A percentile compares a stretch with the other conserved stretches of the same genome.
Conservation (phyloP, 208 protist species). For the Angomonas deanei region DNA sequence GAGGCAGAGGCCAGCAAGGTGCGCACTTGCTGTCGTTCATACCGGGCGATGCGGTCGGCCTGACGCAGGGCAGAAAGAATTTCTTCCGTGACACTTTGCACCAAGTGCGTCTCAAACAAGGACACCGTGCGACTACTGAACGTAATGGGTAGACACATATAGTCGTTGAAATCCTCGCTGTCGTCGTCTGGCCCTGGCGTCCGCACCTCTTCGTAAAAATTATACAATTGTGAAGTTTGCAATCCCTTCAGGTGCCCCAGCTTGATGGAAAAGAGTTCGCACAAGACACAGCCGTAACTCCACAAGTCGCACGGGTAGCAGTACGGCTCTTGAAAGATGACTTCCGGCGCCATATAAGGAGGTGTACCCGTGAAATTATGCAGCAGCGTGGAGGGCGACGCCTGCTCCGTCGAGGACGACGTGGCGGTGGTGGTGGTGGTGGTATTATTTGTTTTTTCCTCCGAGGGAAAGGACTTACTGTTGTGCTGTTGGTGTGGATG, state of each 20-base stretch:
- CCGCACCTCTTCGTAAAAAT: slow-evolving; percentile 53
- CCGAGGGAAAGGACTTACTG: too few species aligned
- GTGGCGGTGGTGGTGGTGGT: neutral
- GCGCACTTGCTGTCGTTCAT: neutral
- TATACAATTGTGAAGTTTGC: slow-evolving; percentile 55
- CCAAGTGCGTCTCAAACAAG: neutral
- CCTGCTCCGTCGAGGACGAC: neutral
- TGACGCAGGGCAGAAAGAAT: neutral
- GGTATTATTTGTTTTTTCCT: slow-evolving; percentile 1
- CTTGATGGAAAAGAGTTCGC: slow-evolving; percentile 66
- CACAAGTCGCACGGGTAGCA: slow-evolving; percentile 78
- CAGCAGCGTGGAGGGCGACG: slow-evolving; percentile 12
- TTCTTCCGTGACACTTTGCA: neutral
- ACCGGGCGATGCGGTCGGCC: neutral
- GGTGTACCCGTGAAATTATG: slow-evolving; percentile 77
- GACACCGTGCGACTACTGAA: neutral
- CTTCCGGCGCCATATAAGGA: slow-evolving; percentile 82
- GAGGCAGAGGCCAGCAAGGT: too few species aligned
- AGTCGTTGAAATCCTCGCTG: neutral
- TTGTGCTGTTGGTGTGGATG: too few species aligned
- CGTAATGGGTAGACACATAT: neutral
- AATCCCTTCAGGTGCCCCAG: slow-evolving; percentile 67
- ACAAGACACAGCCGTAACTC: slow-evolving; percentile 75
- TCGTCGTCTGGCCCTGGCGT: slow-evolving; percentile 32
- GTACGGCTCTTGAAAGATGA: slow-evolving; percentile 78